Conservation (phyloP, 768 basidiomycete species). For the Mycena kentingensis region DNA sequence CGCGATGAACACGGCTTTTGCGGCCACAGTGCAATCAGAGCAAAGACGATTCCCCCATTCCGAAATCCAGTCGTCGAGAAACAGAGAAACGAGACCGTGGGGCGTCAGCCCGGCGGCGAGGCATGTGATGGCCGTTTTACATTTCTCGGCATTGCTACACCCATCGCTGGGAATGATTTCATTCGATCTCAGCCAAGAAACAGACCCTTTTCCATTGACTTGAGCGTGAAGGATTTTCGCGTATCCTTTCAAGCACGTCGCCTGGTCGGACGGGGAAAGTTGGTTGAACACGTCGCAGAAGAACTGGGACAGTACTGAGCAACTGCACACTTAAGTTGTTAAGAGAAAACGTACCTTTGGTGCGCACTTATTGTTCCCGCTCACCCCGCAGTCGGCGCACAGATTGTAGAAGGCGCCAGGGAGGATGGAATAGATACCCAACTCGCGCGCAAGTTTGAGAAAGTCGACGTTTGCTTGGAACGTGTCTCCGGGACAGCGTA, state of each 20-base stretch:
- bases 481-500: background rate
- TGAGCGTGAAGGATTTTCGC: background rate
- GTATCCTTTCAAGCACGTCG: background rate
- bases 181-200: background rate
- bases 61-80: background rate
- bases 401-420: too few relatives aligned
- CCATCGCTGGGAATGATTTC: background rate
- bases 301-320: too few relatives aligned
- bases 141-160: background rate
- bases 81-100: background rate
- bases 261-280: background rate
- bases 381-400: too few relatives aligned
- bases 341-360: too few relatives aligned
- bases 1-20: background rate
- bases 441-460: background rate
- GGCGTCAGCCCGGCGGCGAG: background rate
- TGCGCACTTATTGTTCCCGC: too few relatives aligned
- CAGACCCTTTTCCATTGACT: background rate
- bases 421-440: too few relatives aligned
- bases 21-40: background rate
- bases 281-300: too few relatives aligned
- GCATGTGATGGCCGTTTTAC: background rate
- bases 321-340: too few relatives aligned
- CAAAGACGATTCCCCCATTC: slow-evolving; percentile 3
- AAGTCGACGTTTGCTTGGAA: background rate